Percentiles rank a stretch among this genome's conserved stretches.
Evolutionary conservation across 345 rosid genomes (phyloP).

Genomic region (Populus deltoides): DNA sequence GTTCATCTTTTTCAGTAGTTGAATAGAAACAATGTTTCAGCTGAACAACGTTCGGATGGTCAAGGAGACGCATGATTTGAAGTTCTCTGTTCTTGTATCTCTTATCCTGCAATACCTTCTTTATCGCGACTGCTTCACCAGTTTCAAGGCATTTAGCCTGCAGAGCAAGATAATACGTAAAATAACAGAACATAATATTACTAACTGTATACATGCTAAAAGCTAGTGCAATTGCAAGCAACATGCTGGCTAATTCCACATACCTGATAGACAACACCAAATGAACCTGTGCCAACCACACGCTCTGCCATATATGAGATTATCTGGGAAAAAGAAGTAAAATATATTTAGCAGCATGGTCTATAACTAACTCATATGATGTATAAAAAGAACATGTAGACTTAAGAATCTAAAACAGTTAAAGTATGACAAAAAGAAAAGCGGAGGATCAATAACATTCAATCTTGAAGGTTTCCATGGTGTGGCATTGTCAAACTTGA

Average conservation of each 20-base stretch:
- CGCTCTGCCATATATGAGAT: conserved; percentile 80
- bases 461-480: background rate
- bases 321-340: conserved; percentile 40
- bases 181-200: background rate
- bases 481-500: background rate
- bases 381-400: background rate
- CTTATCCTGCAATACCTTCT: conserved; percentile 92
- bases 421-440: background rate
- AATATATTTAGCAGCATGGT: background rate
- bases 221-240: too few species aligned
- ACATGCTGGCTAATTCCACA: background rate
- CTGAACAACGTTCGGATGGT: conserved; percentile 79
- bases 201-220: background rate
- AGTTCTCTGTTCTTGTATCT: conserved; percentile 98
- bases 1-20: conserved; percentile 82
- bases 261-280: conserved; percentile 94
- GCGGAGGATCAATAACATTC: background rate
- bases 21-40: conserved; percentile 92
- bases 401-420: background rate
- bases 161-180: conserved; percentile 9
- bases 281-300: conserved; percentile 83
- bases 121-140: conserved; percentile 82
- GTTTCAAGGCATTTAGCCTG: conserved; percentile 87
- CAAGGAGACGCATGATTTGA: conserved; percentile 82
- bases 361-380: background rate